Evolutionary conservation across 169 alveolate species (phyloP), one percentile per base, ranked within the genome.

Genomic region (Cryptosporidium canis): DNA sequence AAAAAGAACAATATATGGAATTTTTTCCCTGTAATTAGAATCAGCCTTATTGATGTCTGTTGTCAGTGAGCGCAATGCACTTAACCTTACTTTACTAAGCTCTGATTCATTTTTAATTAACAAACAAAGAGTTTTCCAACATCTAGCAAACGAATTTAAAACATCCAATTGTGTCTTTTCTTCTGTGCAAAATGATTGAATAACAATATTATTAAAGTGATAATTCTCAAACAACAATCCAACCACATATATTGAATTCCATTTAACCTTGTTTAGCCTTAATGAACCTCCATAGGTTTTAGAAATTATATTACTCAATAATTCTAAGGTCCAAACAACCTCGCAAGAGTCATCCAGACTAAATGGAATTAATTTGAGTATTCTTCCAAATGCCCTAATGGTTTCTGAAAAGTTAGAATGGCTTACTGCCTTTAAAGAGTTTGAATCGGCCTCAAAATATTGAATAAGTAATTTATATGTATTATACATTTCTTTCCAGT

Each of bases 201-300:
- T 29, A 18, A 51, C 41, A 51, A 47, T 11, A 24, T 37, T 61
- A 21, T 77, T 53, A 41, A 77, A 77, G 12, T 27, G 1, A 16
- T 35, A n/a, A 45, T 77, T 77, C 9, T 58, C 41, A 41, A 77
- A 58, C 39, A 77, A 24, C 44, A 58, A 7, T 18, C 87, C 87
- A 41, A 77, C 27, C 24, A 77, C 56, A 24, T 77, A 77, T 39
- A 77, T 77, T 21, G 87, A 55, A 61, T 77, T 77, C 87, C 87
- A 77, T 35, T 77, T 77, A 27, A 77, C 39, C 44, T 77, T 77
- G 37, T 61, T 77, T 11, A 21, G 27, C 61, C 44, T 55, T 3
- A 77, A 43, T 55, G 87, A 53, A 14, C 5, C 45, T 1, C 14
- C n/a, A 1, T 3, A 21, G 24, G 33, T 16, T 18, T 77, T 44